phyloP scores from a whole-genome alignment of 768 basidiomycete species.

The Arthromyces matolae region DNA sequence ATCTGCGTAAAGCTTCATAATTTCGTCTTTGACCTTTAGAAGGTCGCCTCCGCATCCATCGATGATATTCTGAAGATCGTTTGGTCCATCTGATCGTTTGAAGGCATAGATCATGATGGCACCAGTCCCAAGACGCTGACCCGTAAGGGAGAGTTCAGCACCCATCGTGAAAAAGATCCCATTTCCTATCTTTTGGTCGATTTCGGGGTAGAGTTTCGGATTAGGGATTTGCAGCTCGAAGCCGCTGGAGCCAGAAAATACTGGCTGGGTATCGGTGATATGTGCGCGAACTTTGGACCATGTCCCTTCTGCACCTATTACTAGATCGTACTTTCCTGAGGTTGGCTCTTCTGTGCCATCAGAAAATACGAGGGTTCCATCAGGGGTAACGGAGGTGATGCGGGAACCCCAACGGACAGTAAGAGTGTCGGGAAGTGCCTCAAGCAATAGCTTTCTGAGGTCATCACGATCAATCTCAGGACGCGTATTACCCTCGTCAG shows the following conservation, averaged over 20 bases:
- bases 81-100: not conserved
- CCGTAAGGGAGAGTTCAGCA: not conserved
- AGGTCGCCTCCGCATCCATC: conserved; percentile 8
- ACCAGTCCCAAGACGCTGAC: conserved; percentile 11
- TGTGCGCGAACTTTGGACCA: conserved; percentile 35
- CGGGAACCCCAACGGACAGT: conserved; percentile 20
- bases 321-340: conserved; percentile 17
- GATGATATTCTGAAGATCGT: conserved; percentile 1
- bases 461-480: conserved; percentile 25
- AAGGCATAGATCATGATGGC: conserved; percentile 13
- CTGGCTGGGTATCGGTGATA: conserved; percentile 25
- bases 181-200: conserved; percentile 22
- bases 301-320: conserved; percentile 31
- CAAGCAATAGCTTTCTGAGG: conserved; percentile 23
- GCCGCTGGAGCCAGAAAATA: conserved; percentile 28
- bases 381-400: conserved; percentile 9
- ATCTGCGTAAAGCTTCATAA: conserved; percentile 5
- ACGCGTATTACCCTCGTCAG: conserved; percentile 5
- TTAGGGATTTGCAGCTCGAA: conserved; percentile 17
- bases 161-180: conserved; percentile 23
- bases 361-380: conserved; percentile 9
- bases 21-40: not conserved
- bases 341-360: conserved; percentile 10
- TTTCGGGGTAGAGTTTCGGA: conserved; percentile 18
- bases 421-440: conserved; percentile 19